Evolutionary conservation across 495 filamentous ascomycete genomes (phyloP), one percentile per base, ranked within the genome.

Genomic region (Hypoxylon fragiforme): DNA sequence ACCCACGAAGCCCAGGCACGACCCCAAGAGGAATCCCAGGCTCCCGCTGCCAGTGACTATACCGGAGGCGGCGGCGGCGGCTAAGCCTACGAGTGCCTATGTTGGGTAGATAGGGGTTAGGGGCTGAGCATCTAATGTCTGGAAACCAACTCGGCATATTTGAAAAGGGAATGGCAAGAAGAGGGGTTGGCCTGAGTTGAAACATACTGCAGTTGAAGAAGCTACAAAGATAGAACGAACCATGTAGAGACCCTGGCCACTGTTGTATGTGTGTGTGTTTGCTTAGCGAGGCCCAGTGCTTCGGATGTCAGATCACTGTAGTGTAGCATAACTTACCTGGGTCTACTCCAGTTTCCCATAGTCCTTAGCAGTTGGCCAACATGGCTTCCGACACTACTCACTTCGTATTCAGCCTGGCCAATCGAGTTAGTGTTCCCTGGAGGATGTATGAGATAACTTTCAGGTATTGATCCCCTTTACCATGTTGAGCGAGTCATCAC

Each of bases 281-380:
- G n/a, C n/a, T n/a, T n/a, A n/a, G n/a, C n/a, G n/a, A n/a, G n/a
- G n/a, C n/a, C n/a, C n/a, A n/a, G n/a, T n/a, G n/a, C n/a, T n/a
- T n/a, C n/a, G n/a, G n/a, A n/a, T n/a, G n/a, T n/a, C n/a, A n/a
- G n/a, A n/a, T n/a, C n/a, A n/a, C n/a, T n/a, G n/a, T n/a, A n/a
- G n/a, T n/a, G n/a, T n/a, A n/a, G n/a, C n/a, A n/a, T n/a, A n/a
- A n/a, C n/a, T 40, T 41, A 60, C 50, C 50, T 60, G 15, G 57
- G 57, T 31, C 57, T 44, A 19, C 57, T 55, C 57, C 57, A 60
- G 13, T 60, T 60, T 13, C 57, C 57, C 16, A 60, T 60, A 3
- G 50, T 54, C 18, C 41, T 54, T 9, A 60, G 20, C 7, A 60
- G 35, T 16, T 60, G 57, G 34, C 57, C 55, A 13, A 60, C 40